phyloP scores from a whole-genome alignment of 1,284 basidiomycete genomes.

The Apiotrichum veenhuisii region DNA sequence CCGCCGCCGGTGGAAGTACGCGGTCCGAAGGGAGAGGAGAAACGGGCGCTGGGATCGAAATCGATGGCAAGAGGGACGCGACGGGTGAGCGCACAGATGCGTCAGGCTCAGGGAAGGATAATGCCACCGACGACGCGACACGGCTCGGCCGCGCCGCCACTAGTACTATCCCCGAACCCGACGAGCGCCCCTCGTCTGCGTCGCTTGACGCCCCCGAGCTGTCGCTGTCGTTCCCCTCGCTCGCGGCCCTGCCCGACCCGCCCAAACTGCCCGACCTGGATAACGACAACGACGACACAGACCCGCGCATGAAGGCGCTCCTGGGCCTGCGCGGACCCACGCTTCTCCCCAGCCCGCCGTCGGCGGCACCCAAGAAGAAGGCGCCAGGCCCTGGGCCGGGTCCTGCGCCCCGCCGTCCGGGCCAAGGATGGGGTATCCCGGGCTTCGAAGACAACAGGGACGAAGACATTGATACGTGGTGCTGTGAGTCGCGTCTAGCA shows the following conservation, averaged over 20 bases:
- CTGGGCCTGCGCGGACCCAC: conserved; percentile 28
- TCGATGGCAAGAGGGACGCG: not conserved
- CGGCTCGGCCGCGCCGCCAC: too few species aligned
- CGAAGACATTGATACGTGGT: conserved; percentile 44
- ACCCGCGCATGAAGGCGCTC: conserved; percentile 26
- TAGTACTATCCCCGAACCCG: too few species aligned
- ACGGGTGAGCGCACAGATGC: too few species aligned
- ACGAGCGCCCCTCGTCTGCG: not conserved
- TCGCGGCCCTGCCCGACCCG: conserved; percentile 4
- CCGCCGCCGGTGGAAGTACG: not conserved
- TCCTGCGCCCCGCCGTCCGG: conserved; percentile 15
- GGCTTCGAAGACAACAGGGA: conserved; percentile 38
- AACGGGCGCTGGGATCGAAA: not conserved
- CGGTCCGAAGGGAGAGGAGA: not conserved
- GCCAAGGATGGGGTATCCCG: conserved; percentile 33
- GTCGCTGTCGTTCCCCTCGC: conserved; percentile 1
- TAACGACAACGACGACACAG: conserved; percentile 17
- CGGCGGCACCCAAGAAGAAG: conserved; percentile 4
- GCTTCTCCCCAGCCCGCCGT: conserved; percentile 18
- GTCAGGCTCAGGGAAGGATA: too few species aligned
- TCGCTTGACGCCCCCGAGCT: not conserved
- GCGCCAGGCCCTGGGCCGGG: conserved; percentile 1
- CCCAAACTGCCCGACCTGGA: conserved; percentile 11
- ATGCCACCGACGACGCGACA: not conserved
- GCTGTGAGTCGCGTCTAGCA: conserved; percentile 42